Percentiles rank a stretch among this genome's conserved stretches.
phyloP scores from a whole-genome alignment of 305 asterid species.

The Euphrasia arctica region DNA sequence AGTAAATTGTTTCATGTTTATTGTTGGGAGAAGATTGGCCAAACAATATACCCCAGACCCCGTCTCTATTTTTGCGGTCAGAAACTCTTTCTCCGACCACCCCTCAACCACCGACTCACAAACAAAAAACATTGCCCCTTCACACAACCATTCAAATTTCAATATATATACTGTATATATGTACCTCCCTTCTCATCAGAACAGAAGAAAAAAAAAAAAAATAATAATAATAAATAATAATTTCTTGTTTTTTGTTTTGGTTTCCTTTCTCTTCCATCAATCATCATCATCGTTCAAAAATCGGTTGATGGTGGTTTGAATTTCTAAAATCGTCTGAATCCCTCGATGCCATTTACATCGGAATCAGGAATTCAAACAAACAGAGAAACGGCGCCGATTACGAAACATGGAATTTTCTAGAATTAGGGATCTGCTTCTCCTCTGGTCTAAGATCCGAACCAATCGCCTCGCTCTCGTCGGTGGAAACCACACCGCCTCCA shows the following conservation, averaged over 20 bases:
- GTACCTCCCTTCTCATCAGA: neutral
- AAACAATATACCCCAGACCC: no score
- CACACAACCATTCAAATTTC: neutral
- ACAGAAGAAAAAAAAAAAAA: neutral
- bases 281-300: neutral
- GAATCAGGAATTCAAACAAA: slow-evolving; percentile 6
- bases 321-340: slow-evolving; percentile 18
- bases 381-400: slow-evolving; percentile 6
- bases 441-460: slow-evolving; percentile 41
- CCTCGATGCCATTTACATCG: slow-evolving; percentile 27
- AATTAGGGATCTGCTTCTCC: slow-evolving; percentile 49
- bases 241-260: neutral
- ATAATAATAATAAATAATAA: no score
- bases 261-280: slow-evolving; percentile 17
- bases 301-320: slow-evolving; percentile 30
- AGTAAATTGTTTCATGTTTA: no score
- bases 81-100: no score
- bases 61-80: no score
- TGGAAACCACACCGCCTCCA: slow-evolving; percentile 86
- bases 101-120: no score
- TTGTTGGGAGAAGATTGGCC: no score
- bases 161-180: neutral
- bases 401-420: slow-evolving; percentile 59
- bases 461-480: slow-evolving; percentile 67
- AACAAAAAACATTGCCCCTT: neutral